These are phyloP conservation scores for Boletus bicolor DNA, from an alignment of 768 basidiomycete genomes.

Conservation along the genomic window DNA sequence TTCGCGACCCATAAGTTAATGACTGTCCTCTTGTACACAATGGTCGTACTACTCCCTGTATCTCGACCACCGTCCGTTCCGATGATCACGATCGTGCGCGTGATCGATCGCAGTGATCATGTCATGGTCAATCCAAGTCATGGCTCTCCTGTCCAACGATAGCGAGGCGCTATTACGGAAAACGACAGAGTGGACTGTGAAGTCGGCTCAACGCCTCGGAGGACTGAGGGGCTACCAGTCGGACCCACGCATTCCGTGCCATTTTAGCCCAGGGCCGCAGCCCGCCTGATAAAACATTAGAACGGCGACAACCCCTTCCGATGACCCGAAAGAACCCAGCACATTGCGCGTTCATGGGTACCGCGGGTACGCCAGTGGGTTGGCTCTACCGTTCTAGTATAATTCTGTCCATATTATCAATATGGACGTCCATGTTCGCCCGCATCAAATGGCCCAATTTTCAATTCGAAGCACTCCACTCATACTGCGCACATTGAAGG, in stretches of 20 bases:
- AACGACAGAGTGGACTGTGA: background rate
- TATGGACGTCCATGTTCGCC: constrained; percentile 11
- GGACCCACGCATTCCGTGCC: constrained; percentile 16
- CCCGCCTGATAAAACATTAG: constrained; percentile 11
- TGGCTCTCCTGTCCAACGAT: constrained; percentile 2
- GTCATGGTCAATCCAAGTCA: constrained; percentile 18
- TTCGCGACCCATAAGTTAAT: constrained; percentile 3
- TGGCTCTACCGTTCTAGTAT: constrained; percentile 3
- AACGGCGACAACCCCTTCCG: constrained; percentile 16
- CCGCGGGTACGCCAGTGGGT: constrained; percentile 24
- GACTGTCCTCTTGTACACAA: background rate
- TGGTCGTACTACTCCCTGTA: constrained; percentile 10
- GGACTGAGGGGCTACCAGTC: constrained; percentile 8
- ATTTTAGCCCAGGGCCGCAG: constrained; percentile 25
- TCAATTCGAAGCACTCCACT: constrained; percentile 30
- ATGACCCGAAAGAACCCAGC: constrained; percentile 13
- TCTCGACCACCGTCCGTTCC: constrained; percentile 24
- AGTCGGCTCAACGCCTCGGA: constrained; percentile 11
- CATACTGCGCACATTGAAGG: constrained; percentile 14
- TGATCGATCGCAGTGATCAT: constrained; percentile 33
- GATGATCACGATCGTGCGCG: constrained; percentile 33
- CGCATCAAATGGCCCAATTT: constrained; percentile 26
- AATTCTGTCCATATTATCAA: constrained; percentile 13
- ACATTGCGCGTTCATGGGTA: background rate
- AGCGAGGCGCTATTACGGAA: background rate